Base-by-base conservation (phyloP, 1,284 basidiomycete genomes). In the Termitomyces sp. region DNA sequence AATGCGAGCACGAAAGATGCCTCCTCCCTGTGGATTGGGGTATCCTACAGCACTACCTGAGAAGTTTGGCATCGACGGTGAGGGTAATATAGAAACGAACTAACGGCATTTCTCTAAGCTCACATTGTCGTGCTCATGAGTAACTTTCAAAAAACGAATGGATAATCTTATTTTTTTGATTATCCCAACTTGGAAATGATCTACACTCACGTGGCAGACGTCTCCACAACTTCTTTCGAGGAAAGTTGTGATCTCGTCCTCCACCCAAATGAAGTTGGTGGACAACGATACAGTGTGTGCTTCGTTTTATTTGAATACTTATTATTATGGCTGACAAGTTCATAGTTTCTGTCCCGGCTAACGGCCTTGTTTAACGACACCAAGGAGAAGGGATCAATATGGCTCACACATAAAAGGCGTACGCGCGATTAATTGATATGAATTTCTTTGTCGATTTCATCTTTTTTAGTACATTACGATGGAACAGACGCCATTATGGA, bases 361-460 rank as follows among this genome's bases (percentile, higher is more conserved):
- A 69, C 79, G 54, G 72, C 73, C 62, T 75, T 89, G 58, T 90
- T 91, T 66, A 82, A 86, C 62, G 75, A 80, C 7, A 79, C 83
- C 34, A 83, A 84, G 66, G 78, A 79, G 53, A 80, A 81, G 57
- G 88, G 89, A 53, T 84, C 92, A 41, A 80, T 95, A 78, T 95
- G 93, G 90, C 78, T 96, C 58, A 93, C 92, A 5, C 92, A 95
- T 76, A 95, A 95, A 79, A 82, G 92, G 78, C 74, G 92, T 94
- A 69, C 66, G 90, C 50, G 30, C 13, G 48, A 55, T 53, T 45
- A 17, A 30, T 56, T 34, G 53, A 44, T 53, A 33, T 54, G 50
- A 41, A 38, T 50, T 51, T 50, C 31, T 41, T 40, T 39, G 52
- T 53, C 46, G 43, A 49, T 50, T 50, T 43, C 52, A 39, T 21